Conservation (phyloP, 257 asterid species). For the Agastache rugosa region DNA sequence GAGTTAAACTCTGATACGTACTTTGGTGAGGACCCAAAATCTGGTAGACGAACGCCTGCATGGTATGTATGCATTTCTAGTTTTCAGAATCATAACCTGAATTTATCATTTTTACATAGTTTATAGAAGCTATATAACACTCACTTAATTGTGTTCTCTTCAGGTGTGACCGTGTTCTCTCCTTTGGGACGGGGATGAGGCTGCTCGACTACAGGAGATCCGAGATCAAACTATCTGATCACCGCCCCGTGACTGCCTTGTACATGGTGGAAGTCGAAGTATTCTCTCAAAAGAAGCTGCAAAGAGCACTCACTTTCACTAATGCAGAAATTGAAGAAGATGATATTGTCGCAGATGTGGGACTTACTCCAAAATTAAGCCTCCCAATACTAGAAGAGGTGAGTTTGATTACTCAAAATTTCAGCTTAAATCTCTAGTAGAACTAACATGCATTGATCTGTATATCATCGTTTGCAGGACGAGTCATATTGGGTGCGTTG, state of each 20-base stretch:
- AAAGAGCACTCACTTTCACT: conserved; percentile 86
- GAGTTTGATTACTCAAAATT: conserved; percentile 25
- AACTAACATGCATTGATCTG: neutral
- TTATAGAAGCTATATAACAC: too few relatives aligned
- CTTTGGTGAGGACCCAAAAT: conserved; percentile 68
- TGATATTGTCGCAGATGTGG: conserved; percentile 48
- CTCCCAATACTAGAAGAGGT: conserved; percentile 55
- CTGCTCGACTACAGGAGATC: conserved; percentile 67
- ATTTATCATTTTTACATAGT: too few relatives aligned
- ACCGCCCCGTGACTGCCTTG: conserved; percentile 87
- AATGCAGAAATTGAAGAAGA: conserved; percentile 86
- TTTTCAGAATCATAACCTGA: neutral
- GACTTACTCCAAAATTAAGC: conserved; percentile 37
- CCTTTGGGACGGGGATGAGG: conserved; percentile 83
- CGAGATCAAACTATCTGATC: conserved; percentile 83
- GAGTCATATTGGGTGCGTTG: conserved; percentile 48
- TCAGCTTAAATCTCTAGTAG: too few relatives aligned
- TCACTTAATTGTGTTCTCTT: neutral
- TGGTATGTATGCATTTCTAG: conserved; percentile 61
- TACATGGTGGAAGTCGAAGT: conserved; percentile 87
- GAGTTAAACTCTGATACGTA: conserved; percentile 73
- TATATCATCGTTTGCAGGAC: conserved; percentile 46
- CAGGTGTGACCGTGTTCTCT: conserved; percentile 96
- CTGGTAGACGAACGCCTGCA: conserved; percentile 89
- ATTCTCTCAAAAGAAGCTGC: conserved; percentile 80